Base-by-base conservation (phyloP, 192 early-diverging fungal species). In the Geranomyces michiganensis region DNA sequence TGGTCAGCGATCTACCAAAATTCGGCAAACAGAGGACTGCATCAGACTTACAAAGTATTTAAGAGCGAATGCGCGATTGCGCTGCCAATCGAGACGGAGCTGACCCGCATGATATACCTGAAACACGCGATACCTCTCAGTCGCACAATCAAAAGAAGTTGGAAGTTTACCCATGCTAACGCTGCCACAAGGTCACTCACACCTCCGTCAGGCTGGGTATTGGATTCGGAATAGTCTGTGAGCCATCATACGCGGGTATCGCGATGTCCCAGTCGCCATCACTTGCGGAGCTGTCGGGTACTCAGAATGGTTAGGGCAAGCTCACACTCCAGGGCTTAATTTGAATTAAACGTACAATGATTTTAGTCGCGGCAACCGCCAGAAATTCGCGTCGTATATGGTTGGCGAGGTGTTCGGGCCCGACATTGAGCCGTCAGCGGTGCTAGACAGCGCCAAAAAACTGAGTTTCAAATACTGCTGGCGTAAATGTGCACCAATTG, bases 171-270 rank as follows among this genome's bases (percentile, higher is more conserved):
- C 58, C 31, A 31, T 32, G 17, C 6, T 26, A 5, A 53, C 19
- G 51, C n/a, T 24, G 51, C 15, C 15, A 26, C n/a, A 26, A 53
- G 24, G 46, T 47, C 10, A 62, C 62, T 64, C 22, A 64, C 62
- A 64, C 10, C 3, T 17, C 5, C 32, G 15, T 46, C 44, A 64
- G 36, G 5, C 14, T 17, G 36, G 62, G 62, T 13, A 64, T 64
- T 13, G 27, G 32, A 21, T 64, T 64, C 2, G 62, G 62, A 36
- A 64, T 43, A 17, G 62, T 64, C 29, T 64, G 62, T 5, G 32
- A 2, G n/a, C 41, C 41, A 21, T 64, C 44, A 29, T 64, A 64
- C n/a, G 62, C 21, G 10, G 62, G 62, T 10, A 64, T 46, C 17
- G 43, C 10, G n/a, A 64, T 64, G 43, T 17, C 43, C 62, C 62